phyloP scores from a whole-genome alignment of 768 basidiomycete species.

The Boletellus emodensis region DNA sequence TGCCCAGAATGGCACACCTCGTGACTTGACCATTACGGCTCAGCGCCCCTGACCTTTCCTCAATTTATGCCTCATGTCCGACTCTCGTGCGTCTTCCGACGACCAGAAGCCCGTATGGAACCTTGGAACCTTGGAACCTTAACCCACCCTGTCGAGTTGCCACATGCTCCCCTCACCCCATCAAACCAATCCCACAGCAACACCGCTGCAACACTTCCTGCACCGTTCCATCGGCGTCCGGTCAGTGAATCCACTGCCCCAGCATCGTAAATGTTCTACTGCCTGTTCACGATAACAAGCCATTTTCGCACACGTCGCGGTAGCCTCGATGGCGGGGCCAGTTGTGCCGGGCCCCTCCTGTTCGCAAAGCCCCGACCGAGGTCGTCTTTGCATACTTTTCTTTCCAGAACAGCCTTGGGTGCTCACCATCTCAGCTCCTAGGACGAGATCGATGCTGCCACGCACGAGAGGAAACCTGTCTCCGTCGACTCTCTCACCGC shows the following conservation, averaged over 20 bases:
- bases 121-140: neutral
- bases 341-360: neutral
- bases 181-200: neutral
- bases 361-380: neutral
- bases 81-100: neutral
- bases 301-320: neutral
- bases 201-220: neutral
- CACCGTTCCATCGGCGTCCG: neutral
- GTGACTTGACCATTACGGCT: neutral
- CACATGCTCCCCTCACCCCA: neutral
- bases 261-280: no score
- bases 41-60: neutral
- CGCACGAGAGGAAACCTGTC: neutral
- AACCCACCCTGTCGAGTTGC: slow-evolving; percentile 3
- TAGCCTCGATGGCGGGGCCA: neutral
- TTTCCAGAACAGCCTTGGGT: no score
- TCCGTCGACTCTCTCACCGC: neutral
- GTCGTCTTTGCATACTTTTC: neutral
- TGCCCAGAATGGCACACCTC: neutral
- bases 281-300: neutral
- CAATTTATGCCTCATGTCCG: neutral
- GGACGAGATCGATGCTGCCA: neutral
- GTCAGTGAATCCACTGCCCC: no score
- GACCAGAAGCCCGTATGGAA: neutral
- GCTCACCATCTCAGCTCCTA: no score